These are phyloP conservation scores for Hydrangea macrophylla DNA, from an alignment of 148 eudicot species.

Conservation along the genomic window DNA sequence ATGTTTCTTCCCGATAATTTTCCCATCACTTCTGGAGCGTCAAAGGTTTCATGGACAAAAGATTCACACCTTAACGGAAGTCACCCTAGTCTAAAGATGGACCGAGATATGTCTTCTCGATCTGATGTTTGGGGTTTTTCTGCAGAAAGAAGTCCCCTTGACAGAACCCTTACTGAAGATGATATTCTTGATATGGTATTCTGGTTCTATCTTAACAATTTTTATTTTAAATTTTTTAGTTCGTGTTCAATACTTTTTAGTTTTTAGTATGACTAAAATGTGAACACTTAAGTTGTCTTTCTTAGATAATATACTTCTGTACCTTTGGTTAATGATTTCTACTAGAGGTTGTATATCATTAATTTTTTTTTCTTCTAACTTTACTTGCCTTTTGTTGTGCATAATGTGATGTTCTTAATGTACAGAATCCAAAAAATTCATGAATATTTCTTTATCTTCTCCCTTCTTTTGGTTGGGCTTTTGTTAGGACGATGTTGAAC, in stretches of 20 bases:
- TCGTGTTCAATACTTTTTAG: not conserved
- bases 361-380: not conserved
- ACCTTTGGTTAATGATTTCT: not conserved
- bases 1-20: conserved; percentile 25
- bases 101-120: conserved; percentile 29
- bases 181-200: conserved; percentile 87
- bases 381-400: not conserved
- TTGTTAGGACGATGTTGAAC: not conserved
- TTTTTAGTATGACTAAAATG: too few species aligned
- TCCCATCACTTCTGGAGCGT: conserved; percentile 26
- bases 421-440: not conserved
- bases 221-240: not conserved
- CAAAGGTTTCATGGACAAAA: conserved; percentile 23
- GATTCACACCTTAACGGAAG: conserved; percentile 26
- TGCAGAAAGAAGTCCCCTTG: conserved; percentile 40
- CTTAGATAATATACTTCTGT: not conserved
- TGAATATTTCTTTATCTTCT: not conserved
- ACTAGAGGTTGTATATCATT: not conserved
- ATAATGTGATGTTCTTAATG: not conserved
- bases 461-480: not conserved
- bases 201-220: conserved; percentile 15
- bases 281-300: too few species aligned
- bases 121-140: conserved; percentile 44
- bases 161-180: conserved; percentile 63
- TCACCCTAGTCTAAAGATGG: conserved; percentile 22